phyloP scores from a whole-genome alignment of 208 protist species.

The Wallacemonas sp. region DNA sequence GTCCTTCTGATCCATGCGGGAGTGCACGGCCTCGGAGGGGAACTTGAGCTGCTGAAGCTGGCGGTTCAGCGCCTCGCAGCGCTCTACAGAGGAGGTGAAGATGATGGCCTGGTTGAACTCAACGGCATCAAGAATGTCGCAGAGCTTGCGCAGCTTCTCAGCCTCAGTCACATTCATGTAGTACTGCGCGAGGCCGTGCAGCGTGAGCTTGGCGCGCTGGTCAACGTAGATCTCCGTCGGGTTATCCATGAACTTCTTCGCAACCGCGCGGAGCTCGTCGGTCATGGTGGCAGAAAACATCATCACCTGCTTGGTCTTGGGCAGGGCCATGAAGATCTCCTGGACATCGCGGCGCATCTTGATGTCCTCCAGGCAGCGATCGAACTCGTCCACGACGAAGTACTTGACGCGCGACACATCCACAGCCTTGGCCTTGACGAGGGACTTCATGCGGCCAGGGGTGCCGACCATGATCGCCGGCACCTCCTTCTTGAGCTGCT shows the following conservation, averaged over 20 bases:
- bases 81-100: conserved; percentile 96
- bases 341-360: conserved; percentile 97
- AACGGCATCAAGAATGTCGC: conserved; percentile 98
- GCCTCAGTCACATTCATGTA: conserved; percentile 97
- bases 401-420: conserved; percentile 95
- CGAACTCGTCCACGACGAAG: conserved; percentile 99
- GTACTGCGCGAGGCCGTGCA: conserved; percentile 99
- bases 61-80: conserved; percentile 94
- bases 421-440: conserved; percentile 93
- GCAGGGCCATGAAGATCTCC: conserved; percentile 97
- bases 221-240: conserved; percentile 98
- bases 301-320: conserved; percentile 99
- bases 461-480: conserved; percentile 98
- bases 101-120: conserved; percentile 99
- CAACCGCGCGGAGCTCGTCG: conserved; percentile 93
- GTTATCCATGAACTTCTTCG: conserved; percentile 98
- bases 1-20: conserved; percentile 94
- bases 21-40: conserved; percentile 96
- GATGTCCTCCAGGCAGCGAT: conserved; percentile 96
- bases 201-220: conserved; percentile 97
- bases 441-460: conserved; percentile 95
- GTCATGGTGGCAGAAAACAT: conserved; percentile 99
- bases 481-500: conserved; percentile 80
- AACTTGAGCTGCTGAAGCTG: conserved; percentile 96
- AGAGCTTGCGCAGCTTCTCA: conserved; percentile 98